Evolutionary conservation across 495 filamentous ascomycete genomes (phyloP).

Genomic region (Penicillium robsamsonii): DNA sequence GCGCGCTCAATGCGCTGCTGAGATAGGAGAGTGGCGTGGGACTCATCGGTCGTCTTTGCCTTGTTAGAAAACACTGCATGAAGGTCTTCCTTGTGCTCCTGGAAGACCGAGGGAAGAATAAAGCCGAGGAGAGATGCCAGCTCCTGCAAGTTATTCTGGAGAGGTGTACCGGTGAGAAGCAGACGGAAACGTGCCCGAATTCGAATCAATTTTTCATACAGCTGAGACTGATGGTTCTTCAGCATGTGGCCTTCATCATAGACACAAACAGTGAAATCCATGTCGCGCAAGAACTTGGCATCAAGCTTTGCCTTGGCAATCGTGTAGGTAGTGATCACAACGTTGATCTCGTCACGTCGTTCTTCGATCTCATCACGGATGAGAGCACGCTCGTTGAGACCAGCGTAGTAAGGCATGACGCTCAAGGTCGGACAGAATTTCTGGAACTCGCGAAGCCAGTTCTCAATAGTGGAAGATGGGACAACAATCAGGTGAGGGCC

Average conservation of each 20-base stretch:
- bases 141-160: conserved; percentile 96
- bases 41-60: conserved; percentile 73
- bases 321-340: conserved; percentile 89
- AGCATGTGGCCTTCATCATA: conserved; percentile 93
- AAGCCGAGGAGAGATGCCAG: conserved; percentile 85
- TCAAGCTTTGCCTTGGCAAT: conserved; percentile 64
- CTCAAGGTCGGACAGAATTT: conserved; percentile 75
- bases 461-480: conserved; percentile 87
- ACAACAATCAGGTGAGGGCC: conserved; percentile 89
- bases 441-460: conserved; percentile 89
- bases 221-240: conserved; percentile 77
- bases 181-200: conserved; percentile 77
- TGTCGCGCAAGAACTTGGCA: conserved; percentile 64
- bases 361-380: conserved; percentile 66
- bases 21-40: conserved; percentile 72
- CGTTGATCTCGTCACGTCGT: conserved; percentile 65
- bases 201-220: conserved; percentile 76
- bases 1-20: conserved; percentile 81
- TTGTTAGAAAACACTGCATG: conserved; percentile 86
- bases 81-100: conserved; percentile 67
- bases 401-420: conserved; percentile 79
- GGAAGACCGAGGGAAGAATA: conserved; percentile 82
- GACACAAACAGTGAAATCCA: conserved; percentile 65
- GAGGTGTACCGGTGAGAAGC: conserved; percentile 86
- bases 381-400: conserved; percentile 57